phyloP scores from a whole-genome alignment of 495 filamentous ascomycete genomes.

The Entonaema liquescens region DNA sequence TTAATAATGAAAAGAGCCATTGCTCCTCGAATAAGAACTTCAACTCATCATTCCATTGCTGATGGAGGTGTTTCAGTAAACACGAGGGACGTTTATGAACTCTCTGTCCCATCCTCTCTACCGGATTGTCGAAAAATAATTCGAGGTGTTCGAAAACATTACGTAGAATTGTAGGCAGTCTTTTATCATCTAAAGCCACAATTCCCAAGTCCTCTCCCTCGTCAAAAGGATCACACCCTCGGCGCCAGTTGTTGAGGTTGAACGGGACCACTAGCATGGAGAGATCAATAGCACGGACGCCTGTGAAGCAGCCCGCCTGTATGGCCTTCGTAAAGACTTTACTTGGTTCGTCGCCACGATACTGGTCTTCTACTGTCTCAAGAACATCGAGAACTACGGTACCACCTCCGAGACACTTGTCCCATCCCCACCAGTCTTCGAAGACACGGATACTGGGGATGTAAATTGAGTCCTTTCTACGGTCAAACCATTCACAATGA shows the following conservation, averaged over 20 bases:
- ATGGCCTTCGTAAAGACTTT: not conserved
- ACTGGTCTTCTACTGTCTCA: not conserved
- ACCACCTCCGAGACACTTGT: not conserved
- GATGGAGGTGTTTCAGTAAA: not conserved
- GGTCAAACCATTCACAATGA: not conserved
- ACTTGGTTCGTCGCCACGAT: not conserved
- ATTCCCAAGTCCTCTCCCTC: not conserved
- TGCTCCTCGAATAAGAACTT: conserved; percentile 3
- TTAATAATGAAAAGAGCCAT: not conserved
- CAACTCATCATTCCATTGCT: not conserved
- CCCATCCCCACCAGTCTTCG: not conserved
- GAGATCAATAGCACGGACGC: not conserved
- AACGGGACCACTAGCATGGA: not conserved
- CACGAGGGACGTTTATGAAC: not conserved
- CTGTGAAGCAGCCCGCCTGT: not conserved
- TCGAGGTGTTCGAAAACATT: too few species aligned
- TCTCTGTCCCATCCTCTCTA: not conserved
- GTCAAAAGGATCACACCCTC: not conserved
- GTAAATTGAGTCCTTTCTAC: not conserved
- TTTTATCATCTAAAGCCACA: not conserved
- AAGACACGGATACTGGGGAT: not conserved
- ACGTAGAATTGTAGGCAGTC: not conserved
- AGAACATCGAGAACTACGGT: not conserved
- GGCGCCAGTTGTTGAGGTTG: not conserved
- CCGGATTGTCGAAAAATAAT: too few species aligned